Evolutionary conservation across 768 basidiomycete species (phyloP), one percentile per base, ranked within the genome.

Genomic region (Tulasnella sp.): DNA sequence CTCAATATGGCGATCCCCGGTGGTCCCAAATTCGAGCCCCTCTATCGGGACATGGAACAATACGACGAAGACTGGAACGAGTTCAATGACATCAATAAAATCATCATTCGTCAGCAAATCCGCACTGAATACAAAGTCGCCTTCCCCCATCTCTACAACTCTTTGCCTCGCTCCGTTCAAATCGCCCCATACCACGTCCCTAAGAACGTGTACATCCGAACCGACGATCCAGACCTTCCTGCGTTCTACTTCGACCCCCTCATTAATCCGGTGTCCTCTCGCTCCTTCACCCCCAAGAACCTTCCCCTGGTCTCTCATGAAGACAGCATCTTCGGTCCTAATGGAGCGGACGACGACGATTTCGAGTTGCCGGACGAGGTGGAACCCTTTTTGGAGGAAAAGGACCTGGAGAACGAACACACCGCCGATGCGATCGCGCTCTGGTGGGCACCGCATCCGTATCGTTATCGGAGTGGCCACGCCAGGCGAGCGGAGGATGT

Each of bases 11-110:
- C 95, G 66, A 96, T 97, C 76, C 97, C 97, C 0, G 97, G 96
- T 72, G 97, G 97, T 64, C 97, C 97, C 1, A 97, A 98, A 80
- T 99, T 98, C 75, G 97, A 99, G 83, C 97, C 96, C 17, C 83
- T 99, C 34, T 94, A 94, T 80, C 87, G 96, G 65, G 97, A 99
- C 77, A 94, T 95, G 90, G 97, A 98, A 77, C 85, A 90, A 14
- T 98, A 94, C 76, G 97, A 99, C 78, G 97, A 98, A 79, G 97
- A 99, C 78, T 97, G 95, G 95, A 97, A 97, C 80, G 95, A 97
- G 80, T 99, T 99, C 78, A 99, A 99, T 79, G 97, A 99, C 78
- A 97, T 98, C 81, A 95, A 97, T 83, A 99, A 99, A 81, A 91
- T 99, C 78, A 96, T 99, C 80, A 98, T 99, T 76, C 95, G 97